Evolutionary conservation across 768 basidiomycete species (phyloP).

Genomic region (Russula dissimulans): DNA sequence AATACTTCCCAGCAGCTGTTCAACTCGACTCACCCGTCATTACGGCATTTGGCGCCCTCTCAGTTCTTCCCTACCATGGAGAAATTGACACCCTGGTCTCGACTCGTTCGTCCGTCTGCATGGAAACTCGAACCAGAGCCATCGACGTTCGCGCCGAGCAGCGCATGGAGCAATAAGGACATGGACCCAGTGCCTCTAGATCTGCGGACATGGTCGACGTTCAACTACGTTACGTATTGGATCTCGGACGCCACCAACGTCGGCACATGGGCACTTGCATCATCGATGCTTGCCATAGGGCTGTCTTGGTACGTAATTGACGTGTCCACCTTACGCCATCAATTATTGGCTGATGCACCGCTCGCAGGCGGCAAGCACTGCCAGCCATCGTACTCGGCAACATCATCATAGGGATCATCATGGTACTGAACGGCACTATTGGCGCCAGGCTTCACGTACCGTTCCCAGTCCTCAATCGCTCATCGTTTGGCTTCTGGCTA

Average conservation of each 20-base stretch:
- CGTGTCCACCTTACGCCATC: not conserved
- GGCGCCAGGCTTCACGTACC: constrained; percentile 72
- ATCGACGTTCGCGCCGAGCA: constrained; percentile 47
- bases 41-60: not conserved
- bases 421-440: constrained; percentile 71
- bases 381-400: constrained; percentile 66
- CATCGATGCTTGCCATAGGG: constrained; percentile 67
- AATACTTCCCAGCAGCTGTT: too few species aligned
- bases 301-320: constrained; percentile 47
- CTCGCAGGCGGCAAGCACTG: constrained; percentile 51
- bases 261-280: constrained; percentile 47
- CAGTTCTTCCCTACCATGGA: not conserved
- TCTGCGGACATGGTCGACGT: constrained; percentile 55
- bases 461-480: constrained; percentile 72
- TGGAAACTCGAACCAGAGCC: constrained; percentile 46
- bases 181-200: constrained; percentile 66
- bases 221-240: constrained; percentile 61
- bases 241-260: constrained; percentile 26
- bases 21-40: not conserved
- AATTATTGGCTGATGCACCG: not conserved
- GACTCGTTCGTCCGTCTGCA: constrained; percentile 23
- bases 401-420: constrained; percentile 57
- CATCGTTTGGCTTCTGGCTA: constrained; percentile 85
- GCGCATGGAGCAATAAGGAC: constrained; percentile 62
- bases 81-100: not conserved